Base-by-base conservation (phyloP, 306 rosid species). In the Trifolium subterraneum region DNA sequence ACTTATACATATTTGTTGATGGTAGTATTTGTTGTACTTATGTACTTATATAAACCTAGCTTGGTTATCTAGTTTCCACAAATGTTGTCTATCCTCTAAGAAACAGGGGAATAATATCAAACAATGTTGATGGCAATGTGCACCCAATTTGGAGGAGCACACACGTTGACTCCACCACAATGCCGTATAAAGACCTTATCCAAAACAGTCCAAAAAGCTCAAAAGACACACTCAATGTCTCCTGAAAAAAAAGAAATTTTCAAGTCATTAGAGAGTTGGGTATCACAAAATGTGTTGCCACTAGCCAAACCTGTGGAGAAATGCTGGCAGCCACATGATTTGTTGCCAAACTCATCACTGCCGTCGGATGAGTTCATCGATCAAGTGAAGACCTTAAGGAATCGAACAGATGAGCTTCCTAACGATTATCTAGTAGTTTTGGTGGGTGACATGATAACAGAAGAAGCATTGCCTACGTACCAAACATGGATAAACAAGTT, bases 381-480 rank as follows among this genome's bases (percentile, higher is more conserved):
- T n/a, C 29, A 38, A 22, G 48, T 64, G 10, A 36, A 16, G 27
- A 15, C 0, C 0, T 29, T 61, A 11, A 29, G 45, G 5, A 15
- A 62, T 1, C 23, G 68, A 62, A 62, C 68, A 1, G 1, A 0
- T 0, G 8, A 33, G 15, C 68, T 33, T 62, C 68, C 47, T 3
- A 27, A 62, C 1, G 68, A 62, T 31, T 62, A 33, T 11, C 13
- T 62, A 1, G 45, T 62, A 10, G 68, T 62, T 62, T 62, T 62
- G 45, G 68, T 35, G 3, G 68, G 68, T 15, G 68, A 62, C 42
- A 62, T 62, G 68, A 35, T 62, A 1, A 62, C 47, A 4, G 68
- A 62, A 5, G 68, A 62, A 62, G 68, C 68, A n/a, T 62, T 62
- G 13, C 68, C 68, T 10, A 15, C 25, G 0, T 62, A 62, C 23